Conservation (phyloP, 306 rosid genomes). For the Dicorynia guianensis region DNA sequence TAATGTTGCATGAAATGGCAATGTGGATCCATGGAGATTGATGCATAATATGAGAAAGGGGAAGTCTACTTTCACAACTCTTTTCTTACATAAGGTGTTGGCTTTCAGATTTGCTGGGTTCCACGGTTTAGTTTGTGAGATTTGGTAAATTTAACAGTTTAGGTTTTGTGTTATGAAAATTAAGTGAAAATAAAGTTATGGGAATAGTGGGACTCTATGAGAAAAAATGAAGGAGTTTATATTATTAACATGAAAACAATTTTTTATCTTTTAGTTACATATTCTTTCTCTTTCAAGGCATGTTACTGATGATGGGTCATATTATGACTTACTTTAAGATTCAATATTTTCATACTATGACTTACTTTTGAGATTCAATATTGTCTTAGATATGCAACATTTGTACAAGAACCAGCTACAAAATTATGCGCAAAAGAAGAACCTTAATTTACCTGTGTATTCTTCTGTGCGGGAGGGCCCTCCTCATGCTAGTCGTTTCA, state of each 20-base stretch:
- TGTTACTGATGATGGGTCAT: constrained; percentile 31
- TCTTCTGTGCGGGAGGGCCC: constrained; percentile 83
- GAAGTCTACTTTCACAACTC: too few relatives aligned
- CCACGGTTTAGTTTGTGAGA: too few relatives aligned
- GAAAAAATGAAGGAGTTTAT: constrained; percentile 28
- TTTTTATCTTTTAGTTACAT: constrained; percentile 22
- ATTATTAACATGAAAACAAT: neutral
- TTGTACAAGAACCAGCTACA: constrained; percentile 78
- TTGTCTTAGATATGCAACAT: constrained; percentile 54
- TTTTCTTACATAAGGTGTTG: too few relatives aligned
- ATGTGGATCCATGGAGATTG: neutral
- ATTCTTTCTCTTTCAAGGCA: constrained; percentile 8
- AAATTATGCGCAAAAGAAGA: constrained; percentile 68
- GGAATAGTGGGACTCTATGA: too few relatives aligned
- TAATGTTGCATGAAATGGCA: neutral
- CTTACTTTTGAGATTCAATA: constrained; percentile 8
- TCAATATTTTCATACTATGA: constrained; percentile 7
- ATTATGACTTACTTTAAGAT: neutral
- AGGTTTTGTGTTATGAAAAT: too few relatives aligned
- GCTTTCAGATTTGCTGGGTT: too few relatives aligned
- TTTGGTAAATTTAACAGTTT: too few relatives aligned
- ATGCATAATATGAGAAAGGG: neutral
- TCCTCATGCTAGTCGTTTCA: constrained; percentile 74
- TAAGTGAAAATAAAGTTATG: too few relatives aligned
- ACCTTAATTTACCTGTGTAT: constrained; percentile 63